Conservation (phyloP, 2,329 filamentous ascomycete genomes). For the Coniochaeta sp. region DNA sequence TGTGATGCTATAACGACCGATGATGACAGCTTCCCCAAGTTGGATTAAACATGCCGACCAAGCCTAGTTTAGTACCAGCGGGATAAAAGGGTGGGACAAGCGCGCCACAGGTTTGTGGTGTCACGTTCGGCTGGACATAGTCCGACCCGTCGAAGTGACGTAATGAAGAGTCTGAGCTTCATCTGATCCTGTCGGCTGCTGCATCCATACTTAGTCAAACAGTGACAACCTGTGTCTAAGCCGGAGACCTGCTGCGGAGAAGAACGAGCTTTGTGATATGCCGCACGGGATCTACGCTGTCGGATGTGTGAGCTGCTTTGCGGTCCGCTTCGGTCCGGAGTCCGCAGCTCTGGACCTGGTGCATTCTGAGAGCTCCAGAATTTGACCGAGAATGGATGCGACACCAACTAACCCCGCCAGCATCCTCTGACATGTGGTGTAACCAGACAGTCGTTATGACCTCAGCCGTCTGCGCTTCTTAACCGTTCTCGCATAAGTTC, state of each 20-base stretch:
- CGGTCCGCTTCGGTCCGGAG: not conserved
- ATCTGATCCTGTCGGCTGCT: not conserved
- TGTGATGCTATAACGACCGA: not conserved
- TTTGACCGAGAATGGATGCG: not conserved
- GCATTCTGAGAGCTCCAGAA: not conserved
- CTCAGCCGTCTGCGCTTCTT: not conserved
- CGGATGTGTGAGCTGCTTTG: not conserved
- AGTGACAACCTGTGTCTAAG: no score
- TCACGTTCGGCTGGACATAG: not conserved
- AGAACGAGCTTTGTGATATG: no score
- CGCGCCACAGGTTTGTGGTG: not conserved
- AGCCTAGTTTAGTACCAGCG: not conserved
- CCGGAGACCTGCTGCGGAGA: not conserved
- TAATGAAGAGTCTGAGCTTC: not conserved
- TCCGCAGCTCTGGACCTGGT: not conserved
- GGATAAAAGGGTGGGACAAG: not conserved
- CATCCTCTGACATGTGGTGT: not conserved
- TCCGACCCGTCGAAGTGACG: not conserved
- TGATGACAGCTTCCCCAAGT: not conserved
- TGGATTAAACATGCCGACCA: not conserved
- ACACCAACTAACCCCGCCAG: not conserved
- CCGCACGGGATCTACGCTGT: not conserved
- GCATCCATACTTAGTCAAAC: not conserved
- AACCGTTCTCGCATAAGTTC: not conserved
- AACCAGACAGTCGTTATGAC: not conserved